Conservation (phyloP, 2,329 filamentous ascomycete genomes). For the Talaromyces atroroseus region DNA sequence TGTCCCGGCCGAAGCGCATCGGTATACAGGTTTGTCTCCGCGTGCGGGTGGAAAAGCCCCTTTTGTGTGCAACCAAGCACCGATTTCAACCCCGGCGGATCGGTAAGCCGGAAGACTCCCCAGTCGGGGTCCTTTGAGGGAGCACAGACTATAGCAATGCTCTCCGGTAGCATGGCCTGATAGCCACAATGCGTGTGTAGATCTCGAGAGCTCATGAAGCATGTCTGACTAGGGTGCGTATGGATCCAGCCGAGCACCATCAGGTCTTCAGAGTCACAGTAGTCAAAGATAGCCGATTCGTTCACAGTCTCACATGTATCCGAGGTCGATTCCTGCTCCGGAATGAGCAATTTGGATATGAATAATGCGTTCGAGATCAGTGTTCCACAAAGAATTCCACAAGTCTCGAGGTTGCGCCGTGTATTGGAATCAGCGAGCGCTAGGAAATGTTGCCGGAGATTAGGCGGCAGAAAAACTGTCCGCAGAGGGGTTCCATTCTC, state of each 20-base stretch:
- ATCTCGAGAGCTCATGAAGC: slow-evolving; percentile 94
- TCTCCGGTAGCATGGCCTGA: slow-evolving; percentile 94
- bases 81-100: slow-evolving; percentile 83
- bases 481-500: slow-evolving; percentile 84
- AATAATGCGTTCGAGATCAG: slow-evolving; percentile 91
- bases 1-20: slow-evolving; percentile 66
- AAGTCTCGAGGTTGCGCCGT: slow-evolving; percentile 77
- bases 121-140: slow-evolving; percentile 70
- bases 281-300: slow-evolving; percentile 78
- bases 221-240: slow-evolving; percentile 92
- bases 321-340: slow-evolving; percentile 80
- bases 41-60: slow-evolving; percentile 78
- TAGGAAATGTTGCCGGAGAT: slow-evolving; percentile 70
- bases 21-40: slow-evolving; percentile 68
- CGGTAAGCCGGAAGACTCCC: slow-evolving; percentile 87
- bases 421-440: slow-evolving; percentile 72
- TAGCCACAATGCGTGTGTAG: slow-evolving; percentile 91
- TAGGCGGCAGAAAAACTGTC: slow-evolving; percentile 76
- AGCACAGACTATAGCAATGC: slow-evolving; percentile 93
- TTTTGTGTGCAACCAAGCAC: slow-evolving; percentile 72
- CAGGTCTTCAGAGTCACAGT: slow-evolving; percentile 76
- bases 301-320: slow-evolving; percentile 96
- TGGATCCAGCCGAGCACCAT: slow-evolving; percentile 96
- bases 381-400: slow-evolving; percentile 87
- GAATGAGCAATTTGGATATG: slow-evolving; percentile 80